Base-by-base conservation (phyloP, 2,329 filamentous ascomycete genomes). In the Neoarthrinium moseri region DNA sequence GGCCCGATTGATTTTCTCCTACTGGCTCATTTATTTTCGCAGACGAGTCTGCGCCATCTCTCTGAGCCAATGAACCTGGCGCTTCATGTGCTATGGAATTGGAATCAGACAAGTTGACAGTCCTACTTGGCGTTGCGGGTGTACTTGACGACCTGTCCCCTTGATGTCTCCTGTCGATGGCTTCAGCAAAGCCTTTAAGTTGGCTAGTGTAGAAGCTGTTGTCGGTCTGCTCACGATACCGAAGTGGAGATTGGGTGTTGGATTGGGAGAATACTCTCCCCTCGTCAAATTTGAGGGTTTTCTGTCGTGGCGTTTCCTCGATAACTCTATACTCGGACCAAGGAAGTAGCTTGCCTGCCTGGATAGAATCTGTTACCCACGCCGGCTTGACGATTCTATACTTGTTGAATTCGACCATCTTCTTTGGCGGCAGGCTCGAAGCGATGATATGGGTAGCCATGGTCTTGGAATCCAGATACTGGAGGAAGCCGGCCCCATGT, bases 391-490 rank as follows among this genome's bases (percentile, higher is more conserved):
- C 94, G 29, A 99, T 89, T 36, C 92, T 83, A 65, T 97, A 96
- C 53, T 81, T 83, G 44, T 76, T 80, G 60, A 95, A 96, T 53
- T 99, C 94, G 44, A 92, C 81, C 22, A 83, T 83, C 67, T 99
- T 99, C 70, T 96, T 97, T 0, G 90, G 91, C 0, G 94, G 94
- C 18, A 99, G 72, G 43, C 82, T 86, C 43, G 90, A 92, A 4
- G 92, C 91, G 56, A 99, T 91, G 55, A 99, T 96, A 63, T 99
- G 92, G 1, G 95, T 99, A 0, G 91, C 92, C 63, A 87, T 86
- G 1, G 92, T 97, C 71, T 99, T 99, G 29, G 85, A 87, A 65
- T 96, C 91, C 10, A 99, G 73, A 59, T 97, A 97, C 64, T 99
- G 94, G 50, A 96, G 78, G 56, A 96, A 97, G 0, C 87, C 89